A percentile compares a stretch with the other conserved stretches of the same genome.
Conservation (phyloP, 768 basidiomycete species). For the Dioszegia crocea region DNA sequence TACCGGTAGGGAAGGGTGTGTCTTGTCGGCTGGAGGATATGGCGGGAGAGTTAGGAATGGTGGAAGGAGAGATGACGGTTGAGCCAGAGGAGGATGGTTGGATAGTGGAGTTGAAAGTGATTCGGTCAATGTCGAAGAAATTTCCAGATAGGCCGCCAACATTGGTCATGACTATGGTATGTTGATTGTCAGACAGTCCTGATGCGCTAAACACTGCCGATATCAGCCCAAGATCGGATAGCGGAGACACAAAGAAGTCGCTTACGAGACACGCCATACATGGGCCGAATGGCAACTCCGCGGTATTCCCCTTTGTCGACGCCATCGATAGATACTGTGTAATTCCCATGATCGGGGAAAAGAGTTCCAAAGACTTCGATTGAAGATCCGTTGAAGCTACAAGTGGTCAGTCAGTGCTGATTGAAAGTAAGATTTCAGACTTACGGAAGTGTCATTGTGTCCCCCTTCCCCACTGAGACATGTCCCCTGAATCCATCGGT, state of each 20-base stretch:
- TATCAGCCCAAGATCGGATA: background rate
- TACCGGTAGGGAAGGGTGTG: background rate
- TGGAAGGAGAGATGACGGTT: background rate
- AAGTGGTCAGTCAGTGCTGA: background rate
- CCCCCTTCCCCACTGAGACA: no score
- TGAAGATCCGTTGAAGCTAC: constrained; percentile 12
- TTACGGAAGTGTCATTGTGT: no score
- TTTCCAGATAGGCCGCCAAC: background rate
- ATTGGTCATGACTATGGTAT: constrained; percentile 8
- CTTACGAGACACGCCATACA: background rate
- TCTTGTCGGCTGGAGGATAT: background rate
- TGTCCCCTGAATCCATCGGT: no score
- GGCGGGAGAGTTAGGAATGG: background rate
- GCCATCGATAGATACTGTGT: background rate
- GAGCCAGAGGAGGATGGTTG: background rate
- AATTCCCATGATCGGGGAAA: background rate
- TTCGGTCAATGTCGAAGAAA: constrained; percentile 26
- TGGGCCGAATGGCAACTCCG: background rate
- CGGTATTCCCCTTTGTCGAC: background rate
- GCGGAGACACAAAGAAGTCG: background rate
- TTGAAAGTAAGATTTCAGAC: no score
- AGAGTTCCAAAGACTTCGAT: constrained; percentile 7
- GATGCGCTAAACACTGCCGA: constrained; percentile 3
- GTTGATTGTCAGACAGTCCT: background rate
- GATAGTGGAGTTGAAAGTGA: constrained; percentile 26